A percentile compares a stretch with the other conserved stretches of the same genome.
Conservation (phyloP, 2,329 filamentous ascomycete genomes). For the Aspergillus versicolor region DNA sequence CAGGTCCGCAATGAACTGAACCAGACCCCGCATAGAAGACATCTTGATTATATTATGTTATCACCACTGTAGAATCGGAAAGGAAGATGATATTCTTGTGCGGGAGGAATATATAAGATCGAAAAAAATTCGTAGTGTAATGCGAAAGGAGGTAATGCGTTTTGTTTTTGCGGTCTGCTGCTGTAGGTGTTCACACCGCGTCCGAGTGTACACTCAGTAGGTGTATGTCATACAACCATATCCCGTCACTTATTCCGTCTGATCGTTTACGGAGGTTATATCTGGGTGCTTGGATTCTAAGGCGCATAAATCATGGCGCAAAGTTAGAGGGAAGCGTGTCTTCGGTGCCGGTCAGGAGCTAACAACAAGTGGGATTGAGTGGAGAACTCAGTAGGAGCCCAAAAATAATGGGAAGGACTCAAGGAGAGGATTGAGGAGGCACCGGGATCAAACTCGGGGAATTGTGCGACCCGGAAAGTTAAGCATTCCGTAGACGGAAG, state of each 20-base stretch:
- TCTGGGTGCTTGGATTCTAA: conserved; percentile 9
- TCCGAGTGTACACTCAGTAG: conserved; percentile 1
- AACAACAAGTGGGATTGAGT: not conserved
- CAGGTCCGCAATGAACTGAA: conserved; percentile 97
- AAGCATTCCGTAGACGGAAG: not conserved
- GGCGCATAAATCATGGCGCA: conserved; percentile 27
- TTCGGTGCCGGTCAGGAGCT: conserved; percentile 10
- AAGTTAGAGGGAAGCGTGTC: conserved; percentile 10
- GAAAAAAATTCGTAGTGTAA: not conserved
- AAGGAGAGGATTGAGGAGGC: not conserved
- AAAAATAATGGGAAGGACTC: not conserved
- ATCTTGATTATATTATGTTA: conserved; percentile 23
- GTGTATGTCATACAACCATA: conserved; percentile 31
- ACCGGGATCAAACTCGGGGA: not conserved
- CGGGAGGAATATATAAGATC: not conserved
- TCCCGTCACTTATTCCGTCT: conserved; percentile 17
- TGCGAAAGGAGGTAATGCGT: not conserved
- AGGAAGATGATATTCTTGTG: not conserved
- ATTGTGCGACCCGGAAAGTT: not conserved
- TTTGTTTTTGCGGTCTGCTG: not conserved
- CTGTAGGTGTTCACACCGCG: conserved; percentile 5
- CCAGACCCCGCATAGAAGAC: conserved; percentile 67
- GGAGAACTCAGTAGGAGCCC: not conserved
- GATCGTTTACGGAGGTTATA: not conserved
- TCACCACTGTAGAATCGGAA: not conserved